phyloP scores from a whole-genome alignment of 2,329 filamentous ascomycete species.

The Fusarium hostae region DNA sequence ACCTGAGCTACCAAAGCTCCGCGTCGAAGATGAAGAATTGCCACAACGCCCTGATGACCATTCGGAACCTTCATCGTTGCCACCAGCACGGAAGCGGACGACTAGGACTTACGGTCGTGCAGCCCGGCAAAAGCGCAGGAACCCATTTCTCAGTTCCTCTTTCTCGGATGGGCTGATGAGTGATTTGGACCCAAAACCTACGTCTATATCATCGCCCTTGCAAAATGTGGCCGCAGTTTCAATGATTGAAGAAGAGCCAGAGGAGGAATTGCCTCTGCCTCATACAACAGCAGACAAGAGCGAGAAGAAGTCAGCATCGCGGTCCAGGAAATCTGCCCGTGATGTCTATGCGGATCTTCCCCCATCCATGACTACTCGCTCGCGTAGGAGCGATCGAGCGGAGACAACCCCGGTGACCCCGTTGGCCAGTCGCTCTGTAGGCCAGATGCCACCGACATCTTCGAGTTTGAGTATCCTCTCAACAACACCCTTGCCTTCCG shows the following conservation, averaged over 20 bases:
- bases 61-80: constrained; percentile 46
- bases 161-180: constrained; percentile 39
- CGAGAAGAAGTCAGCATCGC: neutral
- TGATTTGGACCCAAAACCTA: constrained; percentile 22
- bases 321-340: constrained; percentile 24
- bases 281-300: neutral
- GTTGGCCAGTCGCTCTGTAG: constrained; percentile 21
- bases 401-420: constrained; percentile 41
- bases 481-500: constrained; percentile 53
- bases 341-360: constrained; percentile 31
- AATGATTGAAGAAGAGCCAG: constrained; percentile 19
- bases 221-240: constrained; percentile 10
- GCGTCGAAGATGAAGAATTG: constrained; percentile 36
- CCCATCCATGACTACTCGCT: constrained; percentile 43
- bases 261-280: neutral
- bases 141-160: constrained; percentile 47
- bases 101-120: constrained; percentile 40
- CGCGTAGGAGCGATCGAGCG: constrained; percentile 33
- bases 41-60: constrained; percentile 20
- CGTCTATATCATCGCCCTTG: constrained; percentile 25
- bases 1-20: constrained; percentile 50
- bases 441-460: constrained; percentile 37
- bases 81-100: constrained; percentile 34
- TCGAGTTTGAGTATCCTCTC: constrained; percentile 56
- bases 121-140: constrained; percentile 34